phyloP scores from a whole-genome alignment of 2,329 filamentous ascomycete genomes.

The Xylariomycetidae sp. region DNA sequence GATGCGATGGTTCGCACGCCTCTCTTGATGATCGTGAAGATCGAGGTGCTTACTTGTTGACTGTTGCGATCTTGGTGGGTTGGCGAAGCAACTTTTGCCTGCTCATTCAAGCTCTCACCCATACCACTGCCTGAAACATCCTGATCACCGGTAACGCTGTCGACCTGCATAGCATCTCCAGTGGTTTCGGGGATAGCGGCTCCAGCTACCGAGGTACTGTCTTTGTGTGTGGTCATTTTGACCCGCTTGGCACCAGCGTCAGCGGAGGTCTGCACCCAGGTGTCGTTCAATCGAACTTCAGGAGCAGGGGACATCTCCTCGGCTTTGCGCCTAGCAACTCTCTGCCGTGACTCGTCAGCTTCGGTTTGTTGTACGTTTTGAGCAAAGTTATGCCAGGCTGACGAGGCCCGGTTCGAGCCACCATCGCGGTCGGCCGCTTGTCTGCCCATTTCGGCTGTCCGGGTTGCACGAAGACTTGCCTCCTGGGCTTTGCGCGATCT shows the following conservation, averaged over 20 bases:
- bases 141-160: slow-evolving; percentile 2
- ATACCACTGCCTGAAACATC: no score
- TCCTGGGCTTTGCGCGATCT: slow-evolving; percentile 33
- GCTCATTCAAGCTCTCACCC: no score
- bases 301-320: slow-evolving; percentile 11
- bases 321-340: slow-evolving; percentile 23
- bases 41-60: no score
- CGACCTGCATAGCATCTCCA: slow-evolving; percentile 10
- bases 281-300: slow-evolving; percentile 29
- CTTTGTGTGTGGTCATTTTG: slow-evolving; percentile 25
- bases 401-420: slow-evolving; percentile 7
- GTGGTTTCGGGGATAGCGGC: slow-evolving; percentile 1
- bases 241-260: slow-evolving; percentile 36
- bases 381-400: slow-evolving; percentile 20
- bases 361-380: slow-evolving; percentile 20
- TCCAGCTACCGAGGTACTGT: slow-evolving; percentile 4
- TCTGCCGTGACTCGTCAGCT: slow-evolving; percentile 17
- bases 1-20: no score
- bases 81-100: no score
- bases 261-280: slow-evolving; percentile 33
- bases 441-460: neutral
- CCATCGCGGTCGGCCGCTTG: slow-evolving; percentile 15
- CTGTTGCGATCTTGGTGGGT: no score
- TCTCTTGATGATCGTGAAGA: no score
- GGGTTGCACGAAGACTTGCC: slow-evolving; percentile 10